Evolutionary conservation across 1,139 yeast species (phyloP).

Genomic region (Lodderomyces oxycetoniae): DNA sequence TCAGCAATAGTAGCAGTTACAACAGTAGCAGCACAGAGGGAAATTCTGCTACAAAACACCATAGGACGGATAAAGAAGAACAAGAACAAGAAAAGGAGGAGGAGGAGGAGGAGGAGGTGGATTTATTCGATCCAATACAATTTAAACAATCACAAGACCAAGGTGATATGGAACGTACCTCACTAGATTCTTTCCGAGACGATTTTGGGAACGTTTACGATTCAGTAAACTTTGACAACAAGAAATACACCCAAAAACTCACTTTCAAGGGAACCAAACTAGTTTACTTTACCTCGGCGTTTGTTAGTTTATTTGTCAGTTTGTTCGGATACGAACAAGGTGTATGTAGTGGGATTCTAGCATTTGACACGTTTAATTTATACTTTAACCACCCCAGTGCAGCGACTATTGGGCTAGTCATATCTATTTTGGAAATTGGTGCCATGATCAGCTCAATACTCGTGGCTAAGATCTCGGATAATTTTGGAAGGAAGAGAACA

Average conservation of each 20-base stretch:
- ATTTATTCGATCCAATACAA: constrained; percentile 9
- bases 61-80: constrained; percentile 2
- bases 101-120: constrained; percentile 5
- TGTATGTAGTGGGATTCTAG: constrained; percentile 73
- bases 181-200: constrained; percentile 16
- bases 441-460: constrained; percentile 46
- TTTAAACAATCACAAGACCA: constrained; percentile 6
- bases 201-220: constrained; percentile 38
- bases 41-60: too few species aligned
- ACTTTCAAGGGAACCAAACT: constrained; percentile 39
- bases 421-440: constrained; percentile 50
- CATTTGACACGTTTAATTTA: constrained; percentile 40
- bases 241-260: constrained; percentile 29
- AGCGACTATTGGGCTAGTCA: constrained; percentile 45
- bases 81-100: constrained; percentile 3
- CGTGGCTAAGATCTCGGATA: constrained; percentile 46
- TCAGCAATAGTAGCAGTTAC: background rate
- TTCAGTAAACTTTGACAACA: constrained; percentile 32
- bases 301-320: constrained; percentile 79
- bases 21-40: too few species aligned
- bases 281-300: constrained; percentile 73
- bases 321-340: constrained; percentile 91
- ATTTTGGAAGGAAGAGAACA: constrained; percentile 45
- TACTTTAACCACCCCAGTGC: constrained; percentile 45
- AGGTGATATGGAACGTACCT: constrained; percentile 2